Evolutionary conservation across 331 rosid genomes (phyloP), one percentile per base, ranked within the genome.

Genomic region (Malus hybrid): DNA sequence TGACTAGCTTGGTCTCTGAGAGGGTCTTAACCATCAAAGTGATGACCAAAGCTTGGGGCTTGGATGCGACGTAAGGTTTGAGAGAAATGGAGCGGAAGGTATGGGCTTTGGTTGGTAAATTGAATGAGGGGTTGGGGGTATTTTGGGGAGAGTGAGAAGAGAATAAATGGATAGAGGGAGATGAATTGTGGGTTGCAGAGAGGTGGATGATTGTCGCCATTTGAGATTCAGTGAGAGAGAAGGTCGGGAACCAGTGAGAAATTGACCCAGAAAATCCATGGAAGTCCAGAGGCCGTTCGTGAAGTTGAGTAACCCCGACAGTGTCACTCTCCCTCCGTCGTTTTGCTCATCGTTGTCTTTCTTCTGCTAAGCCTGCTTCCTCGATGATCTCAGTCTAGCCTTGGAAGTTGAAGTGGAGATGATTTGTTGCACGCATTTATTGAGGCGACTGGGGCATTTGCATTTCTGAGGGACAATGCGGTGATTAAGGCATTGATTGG

Each of bases 281-380:
- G 24, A 85, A 0, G 96, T 88, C 98, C 98, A 93, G 24, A 93
- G 77, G 61, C 98, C 96, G 59, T 93, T 96, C 0, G 93, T 90
- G 78, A 93, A 93, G 73, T 93, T 93, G 39, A 93, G 56, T 1
- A 93, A 87, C 82, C 98, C 98, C 54, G 96, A 90, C 19, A 93
- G 89, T 0, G 98, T 93, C 24, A 93, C 93, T 24, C 91, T 73
- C 19, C 95, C 93, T 2, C 4, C 24, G 24, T 22, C 28, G 6
- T 34, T 78, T 20, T 87, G 96, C 7, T 39, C 54, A 2, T 59
- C 57, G 8, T 24, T 79, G 42, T 61, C 29, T n/a, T 82, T 65
- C 72, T 73, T 3, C 79, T 50, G 57, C 66, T 80, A 61, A 72
- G 5, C 10, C 46, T 6, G 46, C 46, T 7, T 39, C 46, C 8